Evolutionary conservation across 148 eudicot genomes (phyloP).

Genomic region (Fagopyrum tataricum): DNA sequence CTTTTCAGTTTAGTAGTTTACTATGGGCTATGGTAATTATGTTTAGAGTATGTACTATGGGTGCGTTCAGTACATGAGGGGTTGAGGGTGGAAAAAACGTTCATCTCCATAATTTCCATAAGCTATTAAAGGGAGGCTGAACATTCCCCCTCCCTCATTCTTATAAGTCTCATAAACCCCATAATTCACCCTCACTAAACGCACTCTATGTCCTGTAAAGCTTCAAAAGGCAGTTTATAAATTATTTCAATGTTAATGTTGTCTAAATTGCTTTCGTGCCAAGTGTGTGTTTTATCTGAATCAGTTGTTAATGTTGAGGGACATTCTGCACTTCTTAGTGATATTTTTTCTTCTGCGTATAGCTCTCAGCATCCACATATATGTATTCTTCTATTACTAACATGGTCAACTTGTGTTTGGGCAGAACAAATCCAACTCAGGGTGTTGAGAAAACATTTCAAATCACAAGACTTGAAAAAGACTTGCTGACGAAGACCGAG

Average conservation of each 20-base stretch:
- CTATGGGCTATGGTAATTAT: background rate
- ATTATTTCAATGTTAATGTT: background rate
- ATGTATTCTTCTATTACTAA: background rate
- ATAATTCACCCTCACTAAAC: too few relatives aligned
- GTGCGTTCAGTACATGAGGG: too few relatives aligned
- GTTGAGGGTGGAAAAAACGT: too few relatives aligned
- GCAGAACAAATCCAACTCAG: constrained; percentile 49
- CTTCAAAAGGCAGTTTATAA: background rate
- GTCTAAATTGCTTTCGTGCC: background rate
- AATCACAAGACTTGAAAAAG: constrained; percentile 51
- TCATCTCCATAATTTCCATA: too few relatives aligned
- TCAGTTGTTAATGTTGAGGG: background rate
- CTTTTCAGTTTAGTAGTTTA: background rate
- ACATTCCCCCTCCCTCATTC: too few relatives aligned
- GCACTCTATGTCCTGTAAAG: background rate
- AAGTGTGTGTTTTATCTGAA: constrained; percentile 4
- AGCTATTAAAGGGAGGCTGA: too few relatives aligned
- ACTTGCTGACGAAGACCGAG: constrained; percentile 43
- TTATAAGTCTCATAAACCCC: too few relatives aligned
- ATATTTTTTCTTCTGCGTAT: background rate
- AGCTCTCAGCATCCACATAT: background rate
- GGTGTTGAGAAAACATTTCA: constrained; percentile 54
- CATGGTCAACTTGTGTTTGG: background rate
- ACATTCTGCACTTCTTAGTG: background rate
- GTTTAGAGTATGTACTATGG: background rate